Conservation (phyloP, 176 grass and related monocot species). For the Carex littledalei region DNA sequence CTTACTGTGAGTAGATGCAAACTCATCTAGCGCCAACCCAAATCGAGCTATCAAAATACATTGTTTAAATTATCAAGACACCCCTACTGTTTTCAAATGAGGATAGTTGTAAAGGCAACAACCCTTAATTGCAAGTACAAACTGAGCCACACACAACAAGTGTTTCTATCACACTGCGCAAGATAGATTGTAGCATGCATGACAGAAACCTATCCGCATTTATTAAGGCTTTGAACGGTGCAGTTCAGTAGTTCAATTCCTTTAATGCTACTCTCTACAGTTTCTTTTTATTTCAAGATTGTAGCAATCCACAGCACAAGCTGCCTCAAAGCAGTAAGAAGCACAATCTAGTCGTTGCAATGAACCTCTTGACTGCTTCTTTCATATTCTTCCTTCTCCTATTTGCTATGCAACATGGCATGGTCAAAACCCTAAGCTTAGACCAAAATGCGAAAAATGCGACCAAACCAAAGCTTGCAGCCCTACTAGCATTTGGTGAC, state of each 20-base stretch:
- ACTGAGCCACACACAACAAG: not conserved
- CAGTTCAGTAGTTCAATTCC: not conserved
- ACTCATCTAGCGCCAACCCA: not conserved
- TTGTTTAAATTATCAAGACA: not conserved
- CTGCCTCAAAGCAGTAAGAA: not conserved
- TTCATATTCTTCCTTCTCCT: not conserved
- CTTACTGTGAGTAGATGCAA: not conserved
- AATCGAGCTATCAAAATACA: not conserved
- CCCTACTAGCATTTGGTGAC: constrained; percentile 64
- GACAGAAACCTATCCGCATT: not conserved
- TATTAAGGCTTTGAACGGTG: not conserved
- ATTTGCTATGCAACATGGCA: not conserved
- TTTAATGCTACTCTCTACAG: not conserved
- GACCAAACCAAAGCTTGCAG: not conserved
- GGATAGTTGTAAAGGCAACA: not conserved
- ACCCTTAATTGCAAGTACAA: not conserved
- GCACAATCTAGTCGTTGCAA: not conserved
- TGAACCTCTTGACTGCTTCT: not conserved
- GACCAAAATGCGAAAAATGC: not conserved
- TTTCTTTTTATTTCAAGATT: not conserved
- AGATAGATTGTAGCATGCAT: not conserved
- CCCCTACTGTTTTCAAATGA: not conserved
- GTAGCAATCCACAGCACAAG: not conserved
- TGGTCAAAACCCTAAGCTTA: not conserved
- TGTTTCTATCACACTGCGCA: not conserved